Evolutionary conservation across 345 rosid species (phyloP), one percentile per base, ranked within the genome.

Genomic region (Pugionium dolabratum): DNA sequence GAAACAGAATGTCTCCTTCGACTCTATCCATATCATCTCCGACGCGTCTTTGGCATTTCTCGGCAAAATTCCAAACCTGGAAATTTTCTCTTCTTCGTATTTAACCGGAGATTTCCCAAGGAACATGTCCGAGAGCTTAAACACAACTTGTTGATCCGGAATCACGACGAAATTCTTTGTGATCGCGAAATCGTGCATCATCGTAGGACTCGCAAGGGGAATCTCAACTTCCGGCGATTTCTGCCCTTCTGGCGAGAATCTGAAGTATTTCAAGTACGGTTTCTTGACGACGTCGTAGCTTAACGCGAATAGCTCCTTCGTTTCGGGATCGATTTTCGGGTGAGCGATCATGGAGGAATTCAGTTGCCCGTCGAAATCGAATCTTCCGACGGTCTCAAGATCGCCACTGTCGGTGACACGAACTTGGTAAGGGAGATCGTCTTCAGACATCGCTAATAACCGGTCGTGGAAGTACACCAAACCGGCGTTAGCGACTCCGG

Each of bases 81-180:
- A 81, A 47, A 71, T 76, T 76, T 92, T 92, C 65, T 83, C 73
- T 76, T 70, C 82, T 73, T 92, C 97, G 41, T 87, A 92, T 9
- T 86, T 78, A 41, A 92, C 95, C 0, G 98, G 98, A 11, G 98
- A 92, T 11, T 96, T 91, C 0, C 98, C 98, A 0, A 70, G 79
- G 42, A 89, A 67, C 96, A 92, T 86, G 61, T 92, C 93, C 40
- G 80, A 81, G 9, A 86, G 83, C 75, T 89, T 87, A 70, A 92
- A 92, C 50, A 92, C 98, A 0, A 92, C 90, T 69, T 92, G 98
- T 43, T 92, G 98, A n/a, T 92, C 98, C 0, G 98, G 98, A 33
- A 92, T 82, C 62, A 92, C 91, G 8, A 85, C 94, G 49, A 78
- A 89, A 18, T 18, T 18, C 18, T 18, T 18, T 18, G 18, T 18